Base-by-base conservation (phyloP, 208 protist genomes). In the Trypanosoma platydactyli region DNA sequence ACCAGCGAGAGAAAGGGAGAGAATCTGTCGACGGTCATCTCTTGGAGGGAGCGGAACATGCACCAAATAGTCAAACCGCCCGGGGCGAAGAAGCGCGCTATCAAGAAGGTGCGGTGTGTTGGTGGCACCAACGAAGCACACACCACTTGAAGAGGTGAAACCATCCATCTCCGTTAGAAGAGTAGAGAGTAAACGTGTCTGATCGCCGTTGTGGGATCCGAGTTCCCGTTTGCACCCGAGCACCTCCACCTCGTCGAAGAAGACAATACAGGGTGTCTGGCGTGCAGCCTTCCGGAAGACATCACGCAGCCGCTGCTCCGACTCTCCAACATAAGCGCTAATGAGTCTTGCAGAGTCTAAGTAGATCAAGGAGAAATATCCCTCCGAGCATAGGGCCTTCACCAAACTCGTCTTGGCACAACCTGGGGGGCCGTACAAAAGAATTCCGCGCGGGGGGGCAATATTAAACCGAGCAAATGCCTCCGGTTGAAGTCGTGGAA, bases 391-490 rank as follows among this genome's bases (percentile, higher is more conserved):
- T 3, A 97, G 58, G 0, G 91, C 91, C 75, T 89, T 89, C 5
- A 97, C 83, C 7, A 98, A 65, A 24, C 81, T 94, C 22, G 96
- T 98, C 76, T 99, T 99, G 35, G 93, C 94, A 46, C 94, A 97
- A 9, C 97, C 97, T 16, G 96, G 97, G 9, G 95, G 95, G 25
- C 97, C 97, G 71, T 98, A 98, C 22, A 99, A 80, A 22, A 99
- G 79, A 35, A 98, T 84, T 29, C 97, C 97, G 20, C 83, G 76
- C 3, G 93, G 85, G 18, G 99, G 98, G 15, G 80, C 73, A 78
- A 99, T 97, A 59, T 98, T 96, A 68, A 99, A 99, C 64, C 98
- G 98, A 44, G 90, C 71, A 80, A 99, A 99, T 54, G 97, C 89
- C 49, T 99, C 99, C n/a, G 98, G 98, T 69, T 99, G 95, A 67